These are phyloP conservation scores for Entomortierella parvispora DNA, from an alignment of 192 early-diverging fungal genomes.

Conservation along the genomic window DNA sequence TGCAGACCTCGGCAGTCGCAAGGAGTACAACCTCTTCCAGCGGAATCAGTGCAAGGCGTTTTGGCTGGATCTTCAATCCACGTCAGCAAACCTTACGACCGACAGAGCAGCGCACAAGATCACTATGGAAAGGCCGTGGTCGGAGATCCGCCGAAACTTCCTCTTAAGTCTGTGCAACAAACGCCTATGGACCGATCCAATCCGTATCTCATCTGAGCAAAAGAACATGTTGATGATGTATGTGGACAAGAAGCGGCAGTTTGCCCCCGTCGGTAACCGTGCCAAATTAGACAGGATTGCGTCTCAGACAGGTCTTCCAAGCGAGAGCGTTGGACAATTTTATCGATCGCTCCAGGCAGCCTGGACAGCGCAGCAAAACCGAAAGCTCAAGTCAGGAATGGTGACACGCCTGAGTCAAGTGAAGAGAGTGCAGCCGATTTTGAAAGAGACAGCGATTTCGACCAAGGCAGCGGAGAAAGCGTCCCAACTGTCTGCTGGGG, in stretches of 20 bases:
- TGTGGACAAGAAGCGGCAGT: conserved; percentile 22
- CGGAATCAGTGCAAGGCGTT: conserved; percentile 27
- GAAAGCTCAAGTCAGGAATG: background rate
- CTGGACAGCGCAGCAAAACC: conserved; percentile 16
- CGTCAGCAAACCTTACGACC: conserved; percentile 12
- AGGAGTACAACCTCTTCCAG: conserved; percentile 20
- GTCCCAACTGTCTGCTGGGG: too few relatives aligned
- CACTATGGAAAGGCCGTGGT: conserved; percentile 9
- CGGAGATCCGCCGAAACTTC: conserved; percentile 24
- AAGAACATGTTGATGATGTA: conserved; percentile 16
- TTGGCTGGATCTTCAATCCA: conserved; percentile 45
- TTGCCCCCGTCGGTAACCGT: conserved; percentile 17
- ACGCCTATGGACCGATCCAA: conserved; percentile 35
- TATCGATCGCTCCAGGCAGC: conserved; percentile 22
- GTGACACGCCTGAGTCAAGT: background rate
- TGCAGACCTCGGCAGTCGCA: conserved; percentile 6
- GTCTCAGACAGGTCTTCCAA: conserved; percentile 20
- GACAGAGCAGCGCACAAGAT: background rate
- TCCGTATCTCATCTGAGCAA: conserved; percentile 21
- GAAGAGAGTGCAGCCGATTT: background rate
- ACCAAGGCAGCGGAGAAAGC: too few relatives aligned
- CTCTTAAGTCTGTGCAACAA: conserved; percentile 37
- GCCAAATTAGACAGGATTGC: conserved; percentile 12
- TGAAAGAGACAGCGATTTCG: too few relatives aligned
- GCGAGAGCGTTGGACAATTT: conserved; percentile 21